These are phyloP conservation scores for Solanum hybrid DNA, from an alignment of 305 asterid genomes.

Conservation along the genomic window DNA sequence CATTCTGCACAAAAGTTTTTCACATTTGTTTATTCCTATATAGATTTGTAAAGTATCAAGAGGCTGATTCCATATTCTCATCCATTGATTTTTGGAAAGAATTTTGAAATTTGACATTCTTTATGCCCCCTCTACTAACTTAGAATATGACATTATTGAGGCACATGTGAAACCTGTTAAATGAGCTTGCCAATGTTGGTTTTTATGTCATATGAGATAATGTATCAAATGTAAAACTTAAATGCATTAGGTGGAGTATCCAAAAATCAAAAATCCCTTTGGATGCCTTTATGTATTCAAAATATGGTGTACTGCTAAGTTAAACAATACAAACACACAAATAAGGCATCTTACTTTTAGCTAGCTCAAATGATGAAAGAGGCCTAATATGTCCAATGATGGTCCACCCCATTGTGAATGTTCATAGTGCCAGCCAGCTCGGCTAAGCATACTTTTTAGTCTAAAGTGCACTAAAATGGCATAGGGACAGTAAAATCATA, in stretches of 20 bases:
- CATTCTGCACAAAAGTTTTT: slow-evolving; percentile 37
- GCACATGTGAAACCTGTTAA: neutral
- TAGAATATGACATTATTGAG: neutral
- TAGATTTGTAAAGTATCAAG: neutral
- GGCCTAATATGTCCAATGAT: neutral
- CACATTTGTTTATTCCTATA: neutral
- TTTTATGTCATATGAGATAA: neutral
- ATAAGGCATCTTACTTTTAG: neutral
- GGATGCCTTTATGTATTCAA: neutral
- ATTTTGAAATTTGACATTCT: neutral
- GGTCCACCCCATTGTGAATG: neutral
- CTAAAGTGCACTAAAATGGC: neutral
- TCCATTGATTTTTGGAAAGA: neutral
- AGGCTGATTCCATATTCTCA: neutral
- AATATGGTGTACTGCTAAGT: neutral
- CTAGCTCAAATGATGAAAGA: neutral
- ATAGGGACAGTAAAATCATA: neutral
- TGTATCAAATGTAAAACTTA: neutral
- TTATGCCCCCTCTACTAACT: neutral
- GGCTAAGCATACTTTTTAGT: neutral
- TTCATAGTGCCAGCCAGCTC: neutral
- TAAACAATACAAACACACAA: neutral
- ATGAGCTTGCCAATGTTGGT: neutral
- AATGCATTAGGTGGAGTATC: neutral
- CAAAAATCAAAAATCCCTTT: neutral